These are phyloP conservation scores for Mycena crocata DNA, from an alignment of 768 basidiomycete genomes.

Conservation along the genomic window DNA sequence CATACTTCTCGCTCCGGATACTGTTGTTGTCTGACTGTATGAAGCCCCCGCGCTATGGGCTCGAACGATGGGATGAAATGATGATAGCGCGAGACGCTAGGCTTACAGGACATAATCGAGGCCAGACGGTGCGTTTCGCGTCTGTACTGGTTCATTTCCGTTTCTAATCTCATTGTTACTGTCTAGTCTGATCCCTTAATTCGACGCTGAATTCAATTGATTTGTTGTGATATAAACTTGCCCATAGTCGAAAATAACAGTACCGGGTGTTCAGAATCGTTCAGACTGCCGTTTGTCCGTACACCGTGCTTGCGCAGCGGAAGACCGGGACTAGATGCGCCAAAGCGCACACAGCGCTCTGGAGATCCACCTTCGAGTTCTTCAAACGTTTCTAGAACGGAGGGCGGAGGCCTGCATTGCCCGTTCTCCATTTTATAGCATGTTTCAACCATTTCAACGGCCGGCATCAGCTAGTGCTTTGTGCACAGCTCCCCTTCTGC, in stretches of 20 bases:
- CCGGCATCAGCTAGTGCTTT: background rate
- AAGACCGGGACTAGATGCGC: background rate
- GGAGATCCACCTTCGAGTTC: constrained; percentile 5
- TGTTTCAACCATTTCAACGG: background rate
- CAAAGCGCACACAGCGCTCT: constrained; percentile 1
- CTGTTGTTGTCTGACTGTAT: background rate
- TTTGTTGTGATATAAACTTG: background rate
- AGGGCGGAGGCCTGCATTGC: background rate
- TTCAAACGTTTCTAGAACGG: background rate
- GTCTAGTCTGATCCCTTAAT: constrained; percentile 32
- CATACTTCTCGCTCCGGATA: background rate
- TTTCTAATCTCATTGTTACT: constrained; percentile 3
- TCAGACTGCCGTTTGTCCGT: background rate
- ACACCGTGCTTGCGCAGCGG: background rate
- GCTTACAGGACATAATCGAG: constrained; percentile 87
- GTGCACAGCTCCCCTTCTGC: background rate
- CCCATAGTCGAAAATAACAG: background rate
- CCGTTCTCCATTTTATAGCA: background rate
- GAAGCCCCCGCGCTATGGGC: constrained; percentile 84
- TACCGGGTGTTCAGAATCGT: background rate
- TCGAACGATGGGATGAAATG: constrained; percentile 94
- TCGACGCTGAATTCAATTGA: constrained; percentile 12
- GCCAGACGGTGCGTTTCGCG: constrained; percentile 77
- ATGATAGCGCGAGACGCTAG: constrained; percentile 94
- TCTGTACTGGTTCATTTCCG: constrained; percentile 1